Percentiles rank a stretch among this genome's conserved stretches.
These are phyloP conservation scores for Xenoacremonium recifei DNA, from an alignment of 2,329 filamentous ascomycete genomes.

Conservation along the genomic window DNA sequence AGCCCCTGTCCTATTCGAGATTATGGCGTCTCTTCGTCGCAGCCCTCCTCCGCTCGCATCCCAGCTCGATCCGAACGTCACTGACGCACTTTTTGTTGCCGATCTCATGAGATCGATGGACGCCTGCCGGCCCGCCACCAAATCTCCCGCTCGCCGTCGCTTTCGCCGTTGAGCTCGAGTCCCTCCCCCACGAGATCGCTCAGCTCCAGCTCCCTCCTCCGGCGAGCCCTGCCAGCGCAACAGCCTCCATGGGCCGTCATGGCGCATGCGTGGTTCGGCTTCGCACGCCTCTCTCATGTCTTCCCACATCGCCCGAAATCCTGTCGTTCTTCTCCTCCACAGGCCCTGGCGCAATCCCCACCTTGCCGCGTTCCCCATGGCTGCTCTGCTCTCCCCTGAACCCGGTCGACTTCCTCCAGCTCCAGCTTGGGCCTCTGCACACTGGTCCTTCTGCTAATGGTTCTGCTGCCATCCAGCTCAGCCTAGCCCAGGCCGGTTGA, in stretches of 20 bases:
- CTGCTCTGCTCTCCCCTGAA: slow-evolving; percentile 4
- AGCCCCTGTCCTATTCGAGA: slow-evolving; percentile 13
- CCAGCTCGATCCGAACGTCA: slow-evolving; percentile 23
- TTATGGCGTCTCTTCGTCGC: slow-evolving; percentile 16
- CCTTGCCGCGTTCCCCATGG: slow-evolving; percentile 17
- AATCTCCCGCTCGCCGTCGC: too few relatives aligned
- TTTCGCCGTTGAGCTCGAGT: too few relatives aligned
- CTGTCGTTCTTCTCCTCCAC: slow-evolving; percentile 9
- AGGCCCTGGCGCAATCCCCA: slow-evolving; percentile 18
- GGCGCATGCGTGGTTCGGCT: background rate
- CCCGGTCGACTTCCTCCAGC: background rate
- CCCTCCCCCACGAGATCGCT: too few relatives aligned
- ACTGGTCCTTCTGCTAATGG: background rate
- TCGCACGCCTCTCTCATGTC: background rate
- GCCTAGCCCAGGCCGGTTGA: slow-evolving; percentile 14
- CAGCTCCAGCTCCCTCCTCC: too few relatives aligned
- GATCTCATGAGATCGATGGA: slow-evolving; percentile 26
- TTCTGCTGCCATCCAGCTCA: too few relatives aligned
- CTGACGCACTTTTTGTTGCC: slow-evolving; percentile 22
- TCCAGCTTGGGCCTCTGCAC: slow-evolving; percentile 1
- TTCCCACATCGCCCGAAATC: slow-evolving; percentile 13
- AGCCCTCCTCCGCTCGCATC: slow-evolving; percentile 17
- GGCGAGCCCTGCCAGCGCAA: too few relatives aligned
- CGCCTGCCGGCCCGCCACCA: slow-evolving; percentile 22
- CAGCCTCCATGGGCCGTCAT: too few relatives aligned